phyloP scores from a whole-genome alignment of 371 early-diverging fungal genomes.

The Dentiscutata heterogama region DNA sequence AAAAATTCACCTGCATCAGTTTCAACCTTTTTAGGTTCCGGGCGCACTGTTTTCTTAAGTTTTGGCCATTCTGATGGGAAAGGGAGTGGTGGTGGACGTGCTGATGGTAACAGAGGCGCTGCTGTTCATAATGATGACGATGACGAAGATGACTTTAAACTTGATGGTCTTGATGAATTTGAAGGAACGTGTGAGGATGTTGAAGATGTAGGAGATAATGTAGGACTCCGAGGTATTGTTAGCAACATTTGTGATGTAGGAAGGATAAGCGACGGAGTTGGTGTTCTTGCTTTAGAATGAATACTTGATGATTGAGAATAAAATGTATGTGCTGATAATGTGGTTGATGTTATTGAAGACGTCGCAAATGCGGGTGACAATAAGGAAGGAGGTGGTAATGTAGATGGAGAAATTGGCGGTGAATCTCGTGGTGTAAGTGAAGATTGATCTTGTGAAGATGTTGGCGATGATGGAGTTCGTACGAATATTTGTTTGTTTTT shows the following conservation, averaged over 20 bases:
- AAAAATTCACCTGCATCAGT: background rate
- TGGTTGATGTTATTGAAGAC: background rate
- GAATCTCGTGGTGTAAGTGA: slow-evolving; percentile 12
- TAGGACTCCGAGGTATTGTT: background rate
- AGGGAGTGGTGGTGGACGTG: slow-evolving; percentile 35
- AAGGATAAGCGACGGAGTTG: background rate
- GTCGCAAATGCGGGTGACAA: background rate
- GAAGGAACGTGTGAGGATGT: background rate
- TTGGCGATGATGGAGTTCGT: background rate
- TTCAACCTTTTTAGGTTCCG: slow-evolving; percentile 13
- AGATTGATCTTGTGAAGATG: background rate
- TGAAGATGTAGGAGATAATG: background rate
- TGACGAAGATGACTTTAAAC: background rate
- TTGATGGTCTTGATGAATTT: background rate
- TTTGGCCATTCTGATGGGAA: slow-evolving; percentile 27
- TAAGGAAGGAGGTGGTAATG: background rate
- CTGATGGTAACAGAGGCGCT: background rate
- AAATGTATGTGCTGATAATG: background rate
- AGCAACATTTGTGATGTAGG: background rate
- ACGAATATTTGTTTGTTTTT: background rate
- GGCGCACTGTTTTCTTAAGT: slow-evolving; percentile 23
- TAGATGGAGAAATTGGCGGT: slow-evolving; percentile 22
- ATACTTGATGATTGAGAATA: background rate
- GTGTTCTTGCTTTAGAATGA: background rate
- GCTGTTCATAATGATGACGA: background rate